Base-by-base conservation (phyloP, 2,329 filamentous ascomycete species). In the Pyrenophora graminea region DNA sequence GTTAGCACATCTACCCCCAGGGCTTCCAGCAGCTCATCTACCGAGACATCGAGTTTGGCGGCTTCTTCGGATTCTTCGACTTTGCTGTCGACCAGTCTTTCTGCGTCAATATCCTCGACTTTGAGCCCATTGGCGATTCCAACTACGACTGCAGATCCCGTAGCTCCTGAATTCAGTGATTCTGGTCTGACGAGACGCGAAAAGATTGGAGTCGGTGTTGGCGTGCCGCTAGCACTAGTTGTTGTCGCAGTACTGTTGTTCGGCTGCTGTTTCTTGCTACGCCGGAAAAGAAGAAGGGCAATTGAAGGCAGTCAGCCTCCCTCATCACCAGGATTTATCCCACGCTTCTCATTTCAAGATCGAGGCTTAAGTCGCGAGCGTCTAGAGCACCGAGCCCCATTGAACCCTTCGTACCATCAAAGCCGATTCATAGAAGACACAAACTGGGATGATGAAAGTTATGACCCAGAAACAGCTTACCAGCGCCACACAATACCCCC, bases 221-320 rank as follows among this genome's bases (percentile, higher is more conserved):
- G 71, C 7, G 56, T 86, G 2, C 84, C 84, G 2, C 73, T 86
- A 15, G 83, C 81, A 1, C 77, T 85, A 2, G 69, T 86, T 2
- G 82, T 81, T 37, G 80, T 87, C 18, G 61, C 61, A 0, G 63
- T 62, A 21, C 18, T 68, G 2, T 15, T 62, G 0, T 46, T 72
- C 6, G 64, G 45, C 34, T 68, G 63, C 43, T 70, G 66, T 52
- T 51, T 63, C 34, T 45, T 69, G 4, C 48, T 56, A n/a, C 66
- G 69, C 6, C 64, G 66, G 13, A 63, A 61, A 18, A 51, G 53
- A 18, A 62, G 60, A 39, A 59, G 58, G 9, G 53, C 48, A 13
- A 45, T 60, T 12, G 55, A 63, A 37, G 67, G 66, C 15, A 66
- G 64, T 10, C 55, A 66, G 15, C 67, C 67, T 1, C 69, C 70